phyloP scores from a whole-genome alignment of 2,329 filamentous ascomycete species.

The Alternaria ventricosa region DNA sequence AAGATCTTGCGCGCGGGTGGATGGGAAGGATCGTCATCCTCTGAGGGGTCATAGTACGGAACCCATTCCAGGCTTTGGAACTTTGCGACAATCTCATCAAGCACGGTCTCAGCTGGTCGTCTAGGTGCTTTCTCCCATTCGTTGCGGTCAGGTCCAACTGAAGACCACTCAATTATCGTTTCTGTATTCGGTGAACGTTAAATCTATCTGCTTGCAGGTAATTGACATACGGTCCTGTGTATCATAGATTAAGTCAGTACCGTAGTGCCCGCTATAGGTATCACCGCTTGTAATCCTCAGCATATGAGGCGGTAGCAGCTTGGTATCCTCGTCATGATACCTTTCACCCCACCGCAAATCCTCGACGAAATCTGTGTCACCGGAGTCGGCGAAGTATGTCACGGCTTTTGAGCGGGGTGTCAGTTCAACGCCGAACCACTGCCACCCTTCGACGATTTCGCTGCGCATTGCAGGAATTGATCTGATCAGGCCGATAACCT shows the following conservation, averaged over 20 bases:
- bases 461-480: neutral
- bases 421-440: neutral
- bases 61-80: neutral
- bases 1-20: neutral
- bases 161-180: neutral
- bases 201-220: accelerated
- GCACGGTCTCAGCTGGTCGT: neutral
- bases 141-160: neutral
- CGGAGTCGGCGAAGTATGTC: neutral
- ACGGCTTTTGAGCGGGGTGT: neutral
- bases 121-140: neutral
- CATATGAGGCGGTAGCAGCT: neutral
- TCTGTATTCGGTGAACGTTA: neutral
- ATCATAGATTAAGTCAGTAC: neutral
- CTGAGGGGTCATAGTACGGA: neutral
- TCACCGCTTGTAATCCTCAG: neutral
- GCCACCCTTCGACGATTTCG: neutral
- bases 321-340: neutral
- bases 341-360: neutral
- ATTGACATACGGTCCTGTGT: neutral
- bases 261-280: neutral
- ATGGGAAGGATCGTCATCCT: neutral
- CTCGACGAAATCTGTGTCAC: neutral
- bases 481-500: accelerated
- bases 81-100: neutral